Conservation (phyloP, 352 stramenopile species). For the Phytophthora citricola region DNA sequence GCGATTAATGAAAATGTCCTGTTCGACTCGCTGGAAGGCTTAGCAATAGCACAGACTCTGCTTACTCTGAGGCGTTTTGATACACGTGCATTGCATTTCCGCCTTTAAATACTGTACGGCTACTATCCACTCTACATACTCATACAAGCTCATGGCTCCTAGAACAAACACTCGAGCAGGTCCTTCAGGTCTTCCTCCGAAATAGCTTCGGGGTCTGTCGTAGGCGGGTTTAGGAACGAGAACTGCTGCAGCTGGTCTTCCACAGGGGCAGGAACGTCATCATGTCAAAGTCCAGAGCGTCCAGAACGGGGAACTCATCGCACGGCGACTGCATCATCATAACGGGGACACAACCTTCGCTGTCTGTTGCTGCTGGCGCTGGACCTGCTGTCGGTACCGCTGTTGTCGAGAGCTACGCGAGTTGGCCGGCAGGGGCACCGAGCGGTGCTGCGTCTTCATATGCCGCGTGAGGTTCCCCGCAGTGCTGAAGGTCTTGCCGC, state of each 20-base stretch:
- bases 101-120: conserved; percentile 25
- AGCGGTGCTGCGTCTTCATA: conserved; percentile 67
- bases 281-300: conserved; percentile 47
- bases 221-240: conserved; percentile 31
- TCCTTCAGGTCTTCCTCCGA: conserved; percentile 52
- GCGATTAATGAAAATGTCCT: no score
- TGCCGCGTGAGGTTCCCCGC: conserved; percentile 67
- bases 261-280: conserved; percentile 45
- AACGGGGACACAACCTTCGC: conserved; percentile 21
- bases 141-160: conserved; percentile 20
- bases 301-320: conserved; percentile 40
- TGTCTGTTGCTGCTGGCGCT: conserved; percentile 11
- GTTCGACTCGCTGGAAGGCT: no score
- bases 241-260: conserved; percentile 33
- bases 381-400: conserved; percentile 18
- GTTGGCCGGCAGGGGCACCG: conserved; percentile 21
- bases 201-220: conserved; percentile 19
- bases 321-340: conserved; percentile 32
- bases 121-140: conserved; percentile 20
- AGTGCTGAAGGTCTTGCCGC: conserved; percentile 70
- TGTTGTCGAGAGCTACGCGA: conserved; percentile 21
- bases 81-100: conserved; percentile 8
- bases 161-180: conserved; percentile 56
- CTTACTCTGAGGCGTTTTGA: background rate
- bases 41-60: background rate